A percentile compares a stretch with the other conserved stretches of the same genome.
Conservation (phyloP, 1,284 basidiomycete genomes). For the Inonotus obliquus region DNA sequence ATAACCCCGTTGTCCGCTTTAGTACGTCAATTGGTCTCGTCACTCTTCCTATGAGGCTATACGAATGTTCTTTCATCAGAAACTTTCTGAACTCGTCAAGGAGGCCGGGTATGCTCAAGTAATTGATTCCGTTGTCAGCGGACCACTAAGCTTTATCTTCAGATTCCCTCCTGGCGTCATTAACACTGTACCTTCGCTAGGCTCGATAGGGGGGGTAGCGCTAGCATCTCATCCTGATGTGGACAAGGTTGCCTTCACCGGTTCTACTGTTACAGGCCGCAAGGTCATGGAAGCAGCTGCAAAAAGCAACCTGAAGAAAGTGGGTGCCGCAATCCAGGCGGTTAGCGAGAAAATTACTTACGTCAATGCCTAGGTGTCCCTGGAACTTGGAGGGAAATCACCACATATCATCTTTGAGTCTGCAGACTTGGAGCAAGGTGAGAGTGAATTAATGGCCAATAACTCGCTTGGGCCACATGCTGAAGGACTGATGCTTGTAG, state of each 20-base stretch:
- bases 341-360: background rate
- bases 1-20: constrained; percentile 87
- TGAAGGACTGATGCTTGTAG: constrained; percentile 31
- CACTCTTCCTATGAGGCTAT: constrained; percentile 5
- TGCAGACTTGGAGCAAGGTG: constrained; percentile 78
- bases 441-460: background rate
- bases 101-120: constrained; percentile 64
- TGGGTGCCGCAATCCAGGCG: constrained; percentile 21
- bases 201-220: constrained; percentile 80
- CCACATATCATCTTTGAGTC: constrained; percentile 84
- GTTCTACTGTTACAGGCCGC: constrained; percentile 84
- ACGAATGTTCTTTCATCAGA: constrained; percentile 35
- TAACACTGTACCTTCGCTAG: constrained; percentile 83
- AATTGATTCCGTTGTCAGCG: background rate
- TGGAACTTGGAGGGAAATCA: constrained; percentile 96
- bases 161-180: constrained; percentile 93
- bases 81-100: constrained; percentile 74
- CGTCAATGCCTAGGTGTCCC: constrained; percentile 58
- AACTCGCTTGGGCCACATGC: background rate
- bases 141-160: constrained; percentile 11
- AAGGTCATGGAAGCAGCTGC: constrained; percentile 91
- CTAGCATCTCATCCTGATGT: constrained; percentile 74
- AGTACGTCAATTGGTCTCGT: constrained; percentile 35
- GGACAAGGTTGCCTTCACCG: constrained; percentile 83
- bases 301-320: constrained; percentile 90